Conservation (phyloP, 495 filamentous ascomycete species). For the Chaetomium cochliodes region DNA sequence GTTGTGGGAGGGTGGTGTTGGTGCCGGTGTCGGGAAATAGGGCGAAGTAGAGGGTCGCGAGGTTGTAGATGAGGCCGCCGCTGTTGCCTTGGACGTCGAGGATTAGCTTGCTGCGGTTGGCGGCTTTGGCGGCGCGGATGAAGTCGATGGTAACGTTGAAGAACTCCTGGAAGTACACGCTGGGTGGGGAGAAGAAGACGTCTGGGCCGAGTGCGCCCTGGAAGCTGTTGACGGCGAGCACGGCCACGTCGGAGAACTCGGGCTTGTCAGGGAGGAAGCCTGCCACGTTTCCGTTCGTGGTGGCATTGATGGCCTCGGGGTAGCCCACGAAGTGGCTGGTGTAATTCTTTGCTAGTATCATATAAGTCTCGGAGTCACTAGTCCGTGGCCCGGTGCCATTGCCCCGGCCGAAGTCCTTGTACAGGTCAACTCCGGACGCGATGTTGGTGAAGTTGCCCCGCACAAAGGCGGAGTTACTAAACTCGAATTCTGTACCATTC, state of each 20-base stretch:
- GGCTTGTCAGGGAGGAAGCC: slow-evolving; percentile 12
- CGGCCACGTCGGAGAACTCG: slow-evolving; percentile 11
- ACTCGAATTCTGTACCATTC: slow-evolving; percentile 21
- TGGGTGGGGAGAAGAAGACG: background rate
- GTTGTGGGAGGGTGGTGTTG: background rate
- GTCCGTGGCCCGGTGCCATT: slow-evolving; percentile 4
- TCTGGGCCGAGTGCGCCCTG: background rate
- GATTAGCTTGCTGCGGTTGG: slow-evolving; percentile 38
- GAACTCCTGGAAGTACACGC: background rate
- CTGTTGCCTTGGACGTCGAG: slow-evolving; percentile 56
- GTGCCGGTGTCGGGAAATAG: slow-evolving; percentile 41
- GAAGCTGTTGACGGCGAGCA: slow-evolving; percentile 24
- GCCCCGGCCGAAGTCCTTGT: slow-evolving; percentile 10
- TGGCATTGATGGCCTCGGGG: slow-evolving; percentile 10
- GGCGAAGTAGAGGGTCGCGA: slow-evolving; percentile 35
- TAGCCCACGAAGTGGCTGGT: slow-evolving; percentile 16
- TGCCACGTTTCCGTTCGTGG: background rate
- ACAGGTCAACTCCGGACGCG: slow-evolving; percentile 21
- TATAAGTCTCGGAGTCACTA: background rate
- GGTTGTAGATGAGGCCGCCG: slow-evolving; percentile 44
- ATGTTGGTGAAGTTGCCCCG: slow-evolving; percentile 25
- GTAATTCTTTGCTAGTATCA: background rate
- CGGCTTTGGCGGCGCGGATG: slow-evolving; percentile 3
- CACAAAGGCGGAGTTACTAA: slow-evolving; percentile 21
- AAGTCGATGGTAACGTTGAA: slow-evolving; percentile 24